Evolutionary conservation across 1,284 basidiomycete genomes (phyloP), one percentile per base, ranked within the genome.

Genomic region (Ustilago vetiveriae): DNA sequence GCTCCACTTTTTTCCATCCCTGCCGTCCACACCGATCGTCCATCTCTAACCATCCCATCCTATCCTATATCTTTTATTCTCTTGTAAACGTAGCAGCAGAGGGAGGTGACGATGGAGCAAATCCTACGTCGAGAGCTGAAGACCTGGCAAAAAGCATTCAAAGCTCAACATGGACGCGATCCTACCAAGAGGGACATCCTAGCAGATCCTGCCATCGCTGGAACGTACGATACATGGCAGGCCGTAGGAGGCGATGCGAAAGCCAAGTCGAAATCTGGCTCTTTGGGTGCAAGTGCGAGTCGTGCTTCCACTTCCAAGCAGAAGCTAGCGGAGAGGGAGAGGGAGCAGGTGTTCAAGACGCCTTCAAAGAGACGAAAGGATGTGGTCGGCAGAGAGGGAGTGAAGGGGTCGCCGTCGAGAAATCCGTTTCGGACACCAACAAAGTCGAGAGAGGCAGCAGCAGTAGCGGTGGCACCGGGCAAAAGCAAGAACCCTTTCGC

Each of bases 131-230:
- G 64, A 23, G 64, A 75, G 62, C 64, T 75, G 26, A 75, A 72
- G 44, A 38, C 39, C 14, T 75, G 69, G 64, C 73, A 72, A 32
- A 51, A 51, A 22, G 38, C 42, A 1, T 75, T 75, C 48, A 53
- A 62, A 8, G 50, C 59, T 6, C 24, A 74, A 32, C 60, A 77
- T 36, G 68, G 76, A 10, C 62, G 76, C 35, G 75, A 76, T 23
- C 75, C 76, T 4, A 65, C 66, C 30, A 71, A 73, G 47, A 58
- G 67, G 17, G 76, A 78, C 50, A 78, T 78, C 36, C 51, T 64
- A 2, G 64, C 72, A 19, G 56, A 74, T n/a, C 48, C 66, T 7
- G 51, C 37, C 11, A 75, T 78, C 22, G 69, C 75, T 0, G 67
- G 64, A 11, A 64, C 56, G 24, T 78, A 78, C 48, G 73, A 77